Base-by-base conservation (phyloP, 805 yeast genomes). In the Isabelozyma pseudorhagii region DNA sequence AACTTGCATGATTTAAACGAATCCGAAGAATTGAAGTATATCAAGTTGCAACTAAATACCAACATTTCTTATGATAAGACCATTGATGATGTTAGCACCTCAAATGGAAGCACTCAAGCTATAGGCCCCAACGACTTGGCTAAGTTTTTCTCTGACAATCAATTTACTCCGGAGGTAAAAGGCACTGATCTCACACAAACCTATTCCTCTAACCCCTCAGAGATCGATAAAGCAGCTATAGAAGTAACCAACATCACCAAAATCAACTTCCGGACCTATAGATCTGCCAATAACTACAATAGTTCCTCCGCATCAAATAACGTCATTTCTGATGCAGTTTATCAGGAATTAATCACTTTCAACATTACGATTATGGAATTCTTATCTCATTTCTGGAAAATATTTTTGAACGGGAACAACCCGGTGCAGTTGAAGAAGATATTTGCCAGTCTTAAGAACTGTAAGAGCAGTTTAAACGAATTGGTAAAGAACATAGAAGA, bases 371-470 rank as follows among this genome's bases (percentile, higher is more conserved):
- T 69, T n/a, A 66, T 66, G 46, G 79, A 74, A 55, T 72, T 73
- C 48, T 57, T 74, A 21, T 70, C 75, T 44, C 78, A 73, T 50
- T 74, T 74, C 48, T 74, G 79, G 79, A 65, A 67, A 45, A 50
- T 73, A 0, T 74, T 61, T 46, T 58, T 69, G 25, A 63, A 60
- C 46, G 74, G 71, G 6, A 66, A 63, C 47, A 72, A 70, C 48
- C 72, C 77, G 1, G 63, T 46, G 13, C 74, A 70, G 50, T 59
- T 74, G 43, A 69, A 69, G 52, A 71, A 68, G 50, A 53, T 74
- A n/a, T 73, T 65, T 41, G 54, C 65, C 8, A 68, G 68, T 39
- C 60, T 74, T 46, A 72, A 67, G 45, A 64, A 61, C 50, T 71
- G 76, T 52, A 67, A 67, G 41, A 54, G 54, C 13, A 60, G 62